A percentile compares a stretch with the other conserved stretches of the same genome.
Conservation (phyloP, 1,139 yeast genomes). For the Hanseniaspora gamundiae region DNA sequence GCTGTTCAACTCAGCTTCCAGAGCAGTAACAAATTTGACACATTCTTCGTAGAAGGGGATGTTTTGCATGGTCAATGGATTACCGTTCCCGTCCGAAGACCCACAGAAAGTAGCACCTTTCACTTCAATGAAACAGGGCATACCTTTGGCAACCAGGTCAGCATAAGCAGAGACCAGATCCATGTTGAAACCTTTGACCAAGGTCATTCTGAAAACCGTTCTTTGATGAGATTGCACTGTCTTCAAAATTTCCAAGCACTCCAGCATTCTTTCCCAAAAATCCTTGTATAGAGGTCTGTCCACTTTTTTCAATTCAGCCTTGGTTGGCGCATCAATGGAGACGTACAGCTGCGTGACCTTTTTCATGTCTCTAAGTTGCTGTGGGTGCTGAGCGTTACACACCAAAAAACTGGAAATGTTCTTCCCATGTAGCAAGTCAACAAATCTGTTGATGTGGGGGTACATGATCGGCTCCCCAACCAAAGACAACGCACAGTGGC, state of each 20-base stretch:
- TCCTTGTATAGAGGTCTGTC: slow-evolving; percentile 85
- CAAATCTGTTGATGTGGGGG: slow-evolving; percentile 80
- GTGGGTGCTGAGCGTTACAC: slow-evolving; percentile 94
- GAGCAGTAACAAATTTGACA: slow-evolving; percentile 52
- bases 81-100: slow-evolving; percentile 65
- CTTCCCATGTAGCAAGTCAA: slow-evolving; percentile 63
- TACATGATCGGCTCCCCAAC: slow-evolving; percentile 94
- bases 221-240: slow-evolving; percentile 69
- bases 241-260: slow-evolving; percentile 68
- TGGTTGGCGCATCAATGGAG: slow-evolving; percentile 85
- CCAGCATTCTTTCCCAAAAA: slow-evolving; percentile 80
- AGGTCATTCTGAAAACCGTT: slow-evolving; percentile 81
- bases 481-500: slow-evolving; percentile 82
- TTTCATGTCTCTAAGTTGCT: slow-evolving; percentile 50
- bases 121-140: slow-evolving; percentile 81
- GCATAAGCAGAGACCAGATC: slow-evolving; percentile 77
- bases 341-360: slow-evolving; percentile 87
- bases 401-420: slow-evolving; percentile 79
- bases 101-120: slow-evolving; percentile 96
- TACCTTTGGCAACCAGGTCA: slow-evolving; percentile 69
- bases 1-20: slow-evolving; percentile 44
- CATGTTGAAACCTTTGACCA: slow-evolving; percentile 89
- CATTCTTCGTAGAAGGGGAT: slow-evolving; percentile 93
- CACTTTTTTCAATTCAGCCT: slow-evolving; percentile 63
- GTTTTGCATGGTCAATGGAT: slow-evolving; percentile 88